phyloP scores from a whole-genome alignment of 805 yeast species.

The Lachancea sp. region DNA sequence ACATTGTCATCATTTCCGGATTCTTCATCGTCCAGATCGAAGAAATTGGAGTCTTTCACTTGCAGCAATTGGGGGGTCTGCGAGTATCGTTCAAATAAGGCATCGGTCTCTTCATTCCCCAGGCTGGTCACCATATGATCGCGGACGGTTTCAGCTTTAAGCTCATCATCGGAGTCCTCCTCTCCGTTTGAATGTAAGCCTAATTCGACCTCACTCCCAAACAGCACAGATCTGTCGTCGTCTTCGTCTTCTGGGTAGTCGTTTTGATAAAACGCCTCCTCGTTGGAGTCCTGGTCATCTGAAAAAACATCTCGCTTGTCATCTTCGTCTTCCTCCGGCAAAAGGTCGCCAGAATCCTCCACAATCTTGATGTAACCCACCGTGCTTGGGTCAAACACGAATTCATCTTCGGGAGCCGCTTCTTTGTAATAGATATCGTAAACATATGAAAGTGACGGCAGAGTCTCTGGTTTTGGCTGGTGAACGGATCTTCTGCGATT shows the following conservation, averaged over 20 bases:
- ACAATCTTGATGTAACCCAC: slow-evolving; percentile 40
- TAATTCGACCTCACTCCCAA: slow-evolving; percentile 33
- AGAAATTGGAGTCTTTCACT: slow-evolving; percentile 22
- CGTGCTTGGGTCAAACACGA: slow-evolving; percentile 26
- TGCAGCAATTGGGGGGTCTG: slow-evolving; percentile 19
- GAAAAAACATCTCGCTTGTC: slow-evolving; percentile 41
- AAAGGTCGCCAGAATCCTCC: slow-evolving; percentile 32
- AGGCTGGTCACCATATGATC: slow-evolving; percentile 1
- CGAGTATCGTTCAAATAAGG: slow-evolving; percentile 20
- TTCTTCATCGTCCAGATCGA: slow-evolving; percentile 2
- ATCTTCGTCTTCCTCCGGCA: slow-evolving; percentile 33
- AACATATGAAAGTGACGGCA: slow-evolving; percentile 60
- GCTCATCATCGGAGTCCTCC: not conserved
- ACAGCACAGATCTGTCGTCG: slow-evolving; percentile 40
- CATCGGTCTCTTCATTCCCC: slow-evolving; percentile 6
- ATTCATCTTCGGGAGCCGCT: slow-evolving; percentile 51
- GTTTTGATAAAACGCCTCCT: slow-evolving; percentile 85
- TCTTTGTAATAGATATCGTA: slow-evolving; percentile 82
- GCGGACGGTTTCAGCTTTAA: slow-evolving; percentile 2
- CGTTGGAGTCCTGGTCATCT: slow-evolving; percentile 82
- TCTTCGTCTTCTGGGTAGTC: slow-evolving; percentile 96
- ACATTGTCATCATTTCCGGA: slow-evolving; percentile 7
- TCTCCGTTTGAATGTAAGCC: slow-evolving; percentile 13
- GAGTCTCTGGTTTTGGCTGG: slow-evolving; percentile 14
- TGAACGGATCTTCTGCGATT: slow-evolving; percentile 21